Percentiles rank a stretch among this genome's conserved stretches.
phyloP scores from a whole-genome alignment of 2,329 filamentous ascomycete species.

The Boeremia exigua region DNA sequence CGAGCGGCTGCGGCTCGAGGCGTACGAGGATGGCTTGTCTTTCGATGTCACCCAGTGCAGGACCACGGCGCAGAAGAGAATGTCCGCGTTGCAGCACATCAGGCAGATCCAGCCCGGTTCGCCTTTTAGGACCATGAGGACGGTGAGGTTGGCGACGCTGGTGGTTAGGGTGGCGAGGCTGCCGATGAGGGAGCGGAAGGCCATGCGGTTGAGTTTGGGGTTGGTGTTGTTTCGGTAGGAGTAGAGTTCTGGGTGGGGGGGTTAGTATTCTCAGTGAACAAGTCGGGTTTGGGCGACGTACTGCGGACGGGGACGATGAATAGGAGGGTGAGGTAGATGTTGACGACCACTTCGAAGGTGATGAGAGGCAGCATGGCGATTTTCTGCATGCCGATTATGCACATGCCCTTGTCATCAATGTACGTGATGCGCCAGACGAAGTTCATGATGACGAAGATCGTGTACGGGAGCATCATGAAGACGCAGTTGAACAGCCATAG shows the following conservation, averaged over 20 bases:
- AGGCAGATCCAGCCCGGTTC: constrained; percentile 71
- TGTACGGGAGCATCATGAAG: constrained; percentile 57
- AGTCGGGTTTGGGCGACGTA: constrained; percentile 39
- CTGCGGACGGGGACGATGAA: constrained; percentile 67
- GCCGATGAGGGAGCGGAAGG: constrained; percentile 66
- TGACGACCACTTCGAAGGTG: constrained; percentile 65
- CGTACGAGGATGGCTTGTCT: constrained; percentile 5
- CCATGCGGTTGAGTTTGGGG: constrained; percentile 58
- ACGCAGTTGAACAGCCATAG: constrained; percentile 68
- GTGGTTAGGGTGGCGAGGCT: constrained; percentile 63
- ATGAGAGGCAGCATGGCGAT: constrained; percentile 67
- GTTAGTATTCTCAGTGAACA: not conserved
- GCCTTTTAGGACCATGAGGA: constrained; percentile 64
- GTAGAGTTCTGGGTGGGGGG: constrained; percentile 55
- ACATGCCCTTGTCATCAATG: constrained; percentile 59
- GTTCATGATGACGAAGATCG: constrained; percentile 61
- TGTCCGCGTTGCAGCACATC: constrained; percentile 69
- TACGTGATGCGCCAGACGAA: constrained; percentile 64
- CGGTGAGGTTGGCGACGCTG: constrained; percentile 65
- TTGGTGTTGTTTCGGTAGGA: constrained; percentile 58
- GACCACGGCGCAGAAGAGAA: constrained; percentile 66
- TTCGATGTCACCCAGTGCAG: constrained; percentile 64
- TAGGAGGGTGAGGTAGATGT: constrained; percentile 67
- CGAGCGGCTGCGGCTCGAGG: not conserved
- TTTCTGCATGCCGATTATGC: constrained; percentile 67